Evolutionary conservation across 2,329 filamentous ascomycete genomes (phyloP).

Genomic region (Elsinoe ampelina): DNA sequence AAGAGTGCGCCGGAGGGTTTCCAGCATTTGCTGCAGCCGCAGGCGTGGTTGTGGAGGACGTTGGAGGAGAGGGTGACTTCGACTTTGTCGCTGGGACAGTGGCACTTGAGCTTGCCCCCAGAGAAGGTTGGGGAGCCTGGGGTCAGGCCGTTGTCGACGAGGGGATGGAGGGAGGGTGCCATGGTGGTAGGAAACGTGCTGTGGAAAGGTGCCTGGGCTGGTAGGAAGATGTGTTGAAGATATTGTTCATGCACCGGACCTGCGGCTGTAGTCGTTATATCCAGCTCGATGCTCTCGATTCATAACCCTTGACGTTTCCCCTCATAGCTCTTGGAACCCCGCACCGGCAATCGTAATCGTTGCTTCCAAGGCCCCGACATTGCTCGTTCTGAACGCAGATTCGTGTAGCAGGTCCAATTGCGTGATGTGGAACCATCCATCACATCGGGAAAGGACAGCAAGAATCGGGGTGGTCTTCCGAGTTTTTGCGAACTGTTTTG

Average conservation of each 20-base stretch:
- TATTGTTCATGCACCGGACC: neutral
- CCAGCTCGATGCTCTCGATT: neutral
- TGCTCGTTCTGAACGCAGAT: neutral
- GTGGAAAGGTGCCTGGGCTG: neutral
- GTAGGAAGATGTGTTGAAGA: neutral
- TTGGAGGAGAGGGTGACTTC: slow-evolving; percentile 50
- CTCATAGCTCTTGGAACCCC: slow-evolving; percentile 8
- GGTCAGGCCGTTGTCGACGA: slow-evolving; percentile 52
- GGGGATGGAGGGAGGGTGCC: slow-evolving; percentile 47
- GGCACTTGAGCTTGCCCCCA: slow-evolving; percentile 55
- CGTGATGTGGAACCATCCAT: neutral
- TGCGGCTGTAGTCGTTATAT: neutral
- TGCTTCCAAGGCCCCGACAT: neutral
- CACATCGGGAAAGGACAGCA: neutral
- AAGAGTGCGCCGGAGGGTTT: slow-evolving; percentile 57
- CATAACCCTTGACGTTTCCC: slow-evolving; percentile 5
- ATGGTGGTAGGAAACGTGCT: slow-evolving; percentile 4
- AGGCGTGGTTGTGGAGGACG: slow-evolving; percentile 60
- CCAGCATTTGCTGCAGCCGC: slow-evolving; percentile 65
- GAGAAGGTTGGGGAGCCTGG: slow-evolving; percentile 46
- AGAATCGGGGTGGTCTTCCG: neutral
- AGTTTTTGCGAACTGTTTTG: neutral
- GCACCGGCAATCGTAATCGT: slow-evolving; percentile 3
- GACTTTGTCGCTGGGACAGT: slow-evolving; percentile 47
- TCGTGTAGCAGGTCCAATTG: neutral